Base-by-base conservation (phyloP, 2,329 filamentous ascomycete species). In the Sporothrix brasiliensis region DNA sequence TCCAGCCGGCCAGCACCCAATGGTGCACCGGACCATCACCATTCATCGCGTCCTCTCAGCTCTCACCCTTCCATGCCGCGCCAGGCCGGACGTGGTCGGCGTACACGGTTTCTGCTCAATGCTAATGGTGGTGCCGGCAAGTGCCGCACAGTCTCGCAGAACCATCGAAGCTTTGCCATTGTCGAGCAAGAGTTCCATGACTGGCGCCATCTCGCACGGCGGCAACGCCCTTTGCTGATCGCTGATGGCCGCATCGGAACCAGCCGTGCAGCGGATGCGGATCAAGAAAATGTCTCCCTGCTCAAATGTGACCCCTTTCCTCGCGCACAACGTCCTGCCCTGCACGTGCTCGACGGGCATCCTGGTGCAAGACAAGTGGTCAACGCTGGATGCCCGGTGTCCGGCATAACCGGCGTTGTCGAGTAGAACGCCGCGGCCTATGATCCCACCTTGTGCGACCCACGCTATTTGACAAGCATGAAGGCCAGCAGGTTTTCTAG, bases 1-100 rank as follows among this genome's bases (percentile, higher is more conserved):
- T 84, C 83, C 84, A 87, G 0, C 83, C 83, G 0, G 80, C 82
- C 0, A 85, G 75, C 11, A 83, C 72, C 78, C 80, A 83, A 73
- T 82, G 76, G 73, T 81, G 80, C 65, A 75, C 67, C 73, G 71
- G 69, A 13, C 70, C 73, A 67, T 71, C 71, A 61, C 72, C 16
- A 77, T 79, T 53, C 72, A 79, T 72, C n/a, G 47, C 71, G 6
- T 50, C 69, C 68, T 73, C 71, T 72, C 70, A 21, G 67, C 67
- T 50, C 68, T 71, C 72, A 16, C 49, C 41, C 73, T 71, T 71
- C 53, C 49, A 34, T 24, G 63, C 70, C n/a, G 27, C 21, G 11
- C 71, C 73, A 1, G 67, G 47, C 6, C 5, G 21, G 14, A 69
- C 68, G 61, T 73, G 72, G 14, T 52, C 56, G 19, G 71, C 73